Evolutionary conservation across 2,329 filamentous ascomycete genomes (phyloP), one percentile per base, ranked within the genome.

Genomic region (Nigrograna mackinnonii): DNA sequence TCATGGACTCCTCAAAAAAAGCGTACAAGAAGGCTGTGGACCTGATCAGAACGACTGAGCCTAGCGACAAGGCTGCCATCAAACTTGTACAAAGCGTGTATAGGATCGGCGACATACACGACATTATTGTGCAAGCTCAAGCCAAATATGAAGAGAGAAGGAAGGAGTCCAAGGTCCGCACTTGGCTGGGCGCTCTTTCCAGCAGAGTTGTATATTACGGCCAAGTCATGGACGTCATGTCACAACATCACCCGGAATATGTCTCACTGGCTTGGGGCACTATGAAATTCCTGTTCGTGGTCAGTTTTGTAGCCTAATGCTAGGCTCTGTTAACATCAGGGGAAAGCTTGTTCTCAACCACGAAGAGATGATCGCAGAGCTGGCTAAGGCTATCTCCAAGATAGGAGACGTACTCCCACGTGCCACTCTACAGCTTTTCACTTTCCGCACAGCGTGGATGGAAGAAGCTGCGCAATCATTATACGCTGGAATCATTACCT

Each of bases 11-110:
- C 76, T 77, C 24, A 11, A 28, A 28, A 28, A 14, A 28, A 2
- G 76, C 72, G 2, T 76, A 77, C 0, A 76, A 75, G 1, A 71
- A 71, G 1, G 75, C 76, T 32, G n/a, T n/a, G n/a, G n/a, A n/a
- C n/a, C n/a, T n/a, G n/a, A n/a, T n/a, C n/a, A n/a, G n/a, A n/a
- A n/a, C n/a, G n/a, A n/a, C n/a, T n/a, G n/a, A n/a, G n/a, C n/a
- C n/a, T n/a, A n/a, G n/a, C n/a, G n/a, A n/a, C n/a, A n/a, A n/a
- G n/a, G n/a, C n/a, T n/a, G n/a, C n/a, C n/a, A n/a, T n/a, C n/a
- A n/a, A n/a, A n/a, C n/a, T n/a, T n/a, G n/a, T n/a, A n/a, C n/a
- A n/a, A n/a, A n/a, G n/a, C n/a, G n/a, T n/a, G n/a, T n/a, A n/a
- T n/a, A n/a, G n/a, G n/a, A n/a, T n/a, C n/a, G n/a, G n/a, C n/a